These are phyloP conservation scores for Meyerozyma smithsonii DNA, from an alignment of 1,139 yeast species.

Conservation along the genomic window DNA sequence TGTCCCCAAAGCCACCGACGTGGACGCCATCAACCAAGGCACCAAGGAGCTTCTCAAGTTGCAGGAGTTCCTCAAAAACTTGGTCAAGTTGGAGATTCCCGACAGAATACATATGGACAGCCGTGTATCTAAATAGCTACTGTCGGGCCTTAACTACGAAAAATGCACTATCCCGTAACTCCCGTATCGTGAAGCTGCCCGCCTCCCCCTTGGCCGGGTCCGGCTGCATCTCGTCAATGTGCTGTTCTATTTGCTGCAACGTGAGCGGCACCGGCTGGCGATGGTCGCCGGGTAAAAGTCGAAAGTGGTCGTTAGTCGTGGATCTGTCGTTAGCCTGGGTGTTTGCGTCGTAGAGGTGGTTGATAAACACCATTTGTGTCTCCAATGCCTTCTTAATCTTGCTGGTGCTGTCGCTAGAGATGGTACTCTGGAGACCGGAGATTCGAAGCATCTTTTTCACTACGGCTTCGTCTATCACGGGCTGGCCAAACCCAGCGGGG, in stretches of 20 bases:
- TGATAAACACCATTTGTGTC: constrained; percentile 44
- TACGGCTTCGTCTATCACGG: constrained; percentile 14
- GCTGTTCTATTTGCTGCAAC: constrained; percentile 18
- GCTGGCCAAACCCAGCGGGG: neutral
- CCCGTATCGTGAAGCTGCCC: constrained; percentile 10
- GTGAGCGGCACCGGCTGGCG: constrained; percentile 20
- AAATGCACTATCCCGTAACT: constrained; percentile 7
- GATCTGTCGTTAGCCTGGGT: constrained; percentile 8
- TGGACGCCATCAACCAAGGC: constrained; percentile 65
- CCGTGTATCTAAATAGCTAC: constrained; percentile 26
- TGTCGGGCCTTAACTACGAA: constrained; percentile 10
- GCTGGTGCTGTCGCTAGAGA: constrained; percentile 18
- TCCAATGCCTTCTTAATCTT: constrained; percentile 28
- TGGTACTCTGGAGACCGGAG: constrained; percentile 39
- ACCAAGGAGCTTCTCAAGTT: constrained; percentile 56
- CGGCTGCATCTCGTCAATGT: constrained; percentile 19
- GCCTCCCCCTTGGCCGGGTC: constrained; percentile 24
- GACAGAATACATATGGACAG: constrained; percentile 81
- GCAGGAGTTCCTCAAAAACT: constrained; percentile 61
- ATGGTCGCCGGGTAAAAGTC: constrained; percentile 35
- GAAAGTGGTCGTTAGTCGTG: constrained; percentile 24
- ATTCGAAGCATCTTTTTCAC: constrained; percentile 33
- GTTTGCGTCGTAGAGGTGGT: constrained; percentile 32
- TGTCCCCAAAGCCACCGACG: constrained; percentile 68
- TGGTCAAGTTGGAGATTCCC: constrained; percentile 66